Percentiles rank a stretch among this genome's conserved stretches.
phyloP scores from a whole-genome alignment of 495 filamentous ascomycete genomes.

The Trichoderma asperelloides region DNA sequence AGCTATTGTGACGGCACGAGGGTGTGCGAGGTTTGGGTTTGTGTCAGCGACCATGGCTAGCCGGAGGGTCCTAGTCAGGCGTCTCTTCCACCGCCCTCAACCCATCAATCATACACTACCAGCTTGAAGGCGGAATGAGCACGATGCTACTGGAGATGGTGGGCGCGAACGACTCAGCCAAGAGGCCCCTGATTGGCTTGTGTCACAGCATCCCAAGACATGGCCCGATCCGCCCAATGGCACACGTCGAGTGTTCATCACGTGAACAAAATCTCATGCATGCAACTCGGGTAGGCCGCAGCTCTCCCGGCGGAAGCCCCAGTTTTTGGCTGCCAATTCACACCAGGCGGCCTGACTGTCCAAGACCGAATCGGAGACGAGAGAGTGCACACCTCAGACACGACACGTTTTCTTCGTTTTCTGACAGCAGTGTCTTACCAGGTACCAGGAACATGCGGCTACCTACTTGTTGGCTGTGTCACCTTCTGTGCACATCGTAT shows the following conservation, averaged over 20 bases:
- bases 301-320: slow-evolving; percentile 5
- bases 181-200: background rate
- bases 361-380: background rate
- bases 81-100: background rate
- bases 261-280: slow-evolving; percentile 10
- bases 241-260: slow-evolving; percentile 5
- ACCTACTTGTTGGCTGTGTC: background rate
- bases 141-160: background rate
- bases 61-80: background rate
- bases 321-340: background rate
- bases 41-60: slow-evolving; percentile 2
- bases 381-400: background rate
- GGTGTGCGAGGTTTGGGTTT: background rate
- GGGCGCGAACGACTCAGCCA: background rate
- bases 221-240: slow-evolving; percentile 11
- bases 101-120: background rate
- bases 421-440: background rate
- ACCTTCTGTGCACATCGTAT: too few relatives aligned
- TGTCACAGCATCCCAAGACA: background rate
- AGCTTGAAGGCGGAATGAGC: background rate
- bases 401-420: background rate
- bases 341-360: background rate
- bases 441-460: background rate
- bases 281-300: slow-evolving; percentile 6
- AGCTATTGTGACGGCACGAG: background rate